phyloP scores from a whole-genome alignment of 2,329 filamentous ascomycete genomes.

The Diaporthe aspalathi region DNA sequence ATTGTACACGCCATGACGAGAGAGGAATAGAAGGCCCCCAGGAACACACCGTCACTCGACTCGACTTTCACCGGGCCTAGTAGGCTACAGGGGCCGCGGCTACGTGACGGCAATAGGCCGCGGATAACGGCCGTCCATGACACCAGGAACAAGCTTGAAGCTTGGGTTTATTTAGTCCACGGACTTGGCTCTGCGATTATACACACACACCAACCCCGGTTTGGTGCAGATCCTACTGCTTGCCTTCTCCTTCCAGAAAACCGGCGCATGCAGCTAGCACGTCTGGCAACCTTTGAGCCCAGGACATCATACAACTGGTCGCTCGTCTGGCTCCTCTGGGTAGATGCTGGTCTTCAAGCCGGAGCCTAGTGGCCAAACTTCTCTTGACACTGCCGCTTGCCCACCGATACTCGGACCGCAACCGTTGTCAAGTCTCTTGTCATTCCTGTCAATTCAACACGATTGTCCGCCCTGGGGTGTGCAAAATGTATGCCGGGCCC shows the following conservation, averaged over 20 bases:
- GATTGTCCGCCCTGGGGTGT: neutral
- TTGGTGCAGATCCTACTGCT: conserved; percentile 9
- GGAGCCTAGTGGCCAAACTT: neutral
- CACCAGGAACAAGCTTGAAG: neutral
- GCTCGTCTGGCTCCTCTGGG: neutral
- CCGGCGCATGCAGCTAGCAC: neutral
- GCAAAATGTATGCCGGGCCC: neutral
- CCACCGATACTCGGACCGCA: conserved; percentile 36
- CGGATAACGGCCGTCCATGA: neutral
- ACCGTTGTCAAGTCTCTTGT: neutral
- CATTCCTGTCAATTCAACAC: neutral
- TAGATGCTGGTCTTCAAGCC: conserved; percentile 7
- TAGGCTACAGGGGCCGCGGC: neutral
- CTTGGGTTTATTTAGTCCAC: neutral
- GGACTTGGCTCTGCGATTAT: neutral
- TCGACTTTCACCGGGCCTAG: neutral
- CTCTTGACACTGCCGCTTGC: neutral
- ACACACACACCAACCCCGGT: neutral
- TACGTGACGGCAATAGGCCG: conserved; percentile 21
- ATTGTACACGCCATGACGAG: conserved; percentile 1
- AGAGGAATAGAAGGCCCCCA: neutral
- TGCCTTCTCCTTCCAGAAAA: neutral
- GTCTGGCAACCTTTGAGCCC: conserved; percentile 5
- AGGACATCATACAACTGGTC: neutral
- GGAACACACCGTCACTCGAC: neutral